A percentile compares a stretch with the other conserved stretches of the same genome.
Evolutionary conservation across 2,329 filamentous ascomycete genomes (phyloP).

Genomic region (Ascochyta koolunga): DNA sequence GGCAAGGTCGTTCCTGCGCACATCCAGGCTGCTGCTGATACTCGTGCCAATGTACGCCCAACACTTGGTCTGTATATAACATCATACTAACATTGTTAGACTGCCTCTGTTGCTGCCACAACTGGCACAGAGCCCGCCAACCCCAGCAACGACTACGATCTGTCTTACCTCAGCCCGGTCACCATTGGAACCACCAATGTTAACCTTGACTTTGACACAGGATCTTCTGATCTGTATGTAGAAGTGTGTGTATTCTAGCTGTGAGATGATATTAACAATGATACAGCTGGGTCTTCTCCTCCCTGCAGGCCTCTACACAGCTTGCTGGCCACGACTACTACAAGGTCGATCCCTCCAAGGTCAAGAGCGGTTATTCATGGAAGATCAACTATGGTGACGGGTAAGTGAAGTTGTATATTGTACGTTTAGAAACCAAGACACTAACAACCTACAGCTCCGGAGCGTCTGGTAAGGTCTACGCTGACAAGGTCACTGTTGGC

Average conservation of each 20-base stretch:
- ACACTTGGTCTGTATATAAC: neutral
- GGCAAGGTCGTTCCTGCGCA: constrained; percentile 37
- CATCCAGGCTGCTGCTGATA: constrained; percentile 40
- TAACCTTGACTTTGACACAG: constrained; percentile 74
- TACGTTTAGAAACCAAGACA: neutral
- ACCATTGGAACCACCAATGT: constrained; percentile 67
- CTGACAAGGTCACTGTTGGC: constrained; percentile 68
- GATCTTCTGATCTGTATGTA: constrained; percentile 68
- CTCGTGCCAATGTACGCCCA: constrained; percentile 28
- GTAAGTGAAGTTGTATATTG: neutral
- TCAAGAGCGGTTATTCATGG: constrained; percentile 61
- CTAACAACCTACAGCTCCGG: constrained; percentile 47
- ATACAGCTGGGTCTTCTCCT: constrained; percentile 69
- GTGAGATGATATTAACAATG: constrained; percentile 16
- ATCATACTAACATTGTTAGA: neutral
- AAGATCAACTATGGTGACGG: constrained; percentile 70
- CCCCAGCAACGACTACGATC: constrained; percentile 49
- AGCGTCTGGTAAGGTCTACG: constrained; percentile 69
- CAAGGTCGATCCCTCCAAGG: constrained; percentile 55
- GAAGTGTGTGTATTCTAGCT: neutral
- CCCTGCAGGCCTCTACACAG: constrained; percentile 58
- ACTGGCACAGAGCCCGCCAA: constrained; percentile 49
- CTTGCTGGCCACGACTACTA: constrained; percentile 65
- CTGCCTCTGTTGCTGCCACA: constrained; percentile 17
- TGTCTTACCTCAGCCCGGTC: constrained; percentile 56